Base-by-base conservation (phyloP, 495 filamentous ascomycete genomes). In the Talaromyces borbonicus region DNA sequence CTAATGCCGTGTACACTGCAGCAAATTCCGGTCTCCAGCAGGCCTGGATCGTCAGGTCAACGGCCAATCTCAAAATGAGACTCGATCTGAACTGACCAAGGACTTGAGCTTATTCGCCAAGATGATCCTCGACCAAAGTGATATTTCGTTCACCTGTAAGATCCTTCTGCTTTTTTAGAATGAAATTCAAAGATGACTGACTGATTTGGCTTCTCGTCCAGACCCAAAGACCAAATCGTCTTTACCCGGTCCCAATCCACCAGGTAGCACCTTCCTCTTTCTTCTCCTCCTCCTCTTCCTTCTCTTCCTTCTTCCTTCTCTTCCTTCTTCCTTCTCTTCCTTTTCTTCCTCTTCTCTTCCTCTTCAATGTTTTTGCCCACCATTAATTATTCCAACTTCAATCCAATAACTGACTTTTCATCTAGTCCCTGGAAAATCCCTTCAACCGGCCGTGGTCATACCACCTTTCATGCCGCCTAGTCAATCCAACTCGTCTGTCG, bases 11-110 rank as follows among this genome's bases (percentile, higher is more conserved):
- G n/a, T n/a, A n/a, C n/a, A 24, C n/a, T 46, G 39, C 53, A 90
- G 87, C 61, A 78, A 81, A 53, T 89, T 90, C 66, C 87, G 86
- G 57, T 63, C 63, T 26, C 69, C 72, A 47, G 49, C 53, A 23
- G 46, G 56, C 36, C 37, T 58, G 16, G 49, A 48, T 23, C n/a
- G n/a, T n/a, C 51, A 53, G 47, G 43, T 47, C 31, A 56, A 59
- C 41, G 48, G 49, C 14, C 39, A 54, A 40, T 40, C 38, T 16
- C 29, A 41, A 32, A 20, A 39, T 18, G 25, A 38, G 14, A 12
- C 16, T 25, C 41, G 41, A 19, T 36, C n/a, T 30, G 12, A 1
- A 46, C 49, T 26, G 27, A 35, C 48, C 32, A 30, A 7, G 15
- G 49, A 60, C n/a, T 60, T 84, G 5, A 71, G 73, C 46, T 59